Percentiles rank a stretch among this genome's conserved stretches.
These are phyloP conservation scores for Coprinopsis cinerea DNA, from an alignment of 768 basidiomycete species.

Conservation along the genomic window DNA sequence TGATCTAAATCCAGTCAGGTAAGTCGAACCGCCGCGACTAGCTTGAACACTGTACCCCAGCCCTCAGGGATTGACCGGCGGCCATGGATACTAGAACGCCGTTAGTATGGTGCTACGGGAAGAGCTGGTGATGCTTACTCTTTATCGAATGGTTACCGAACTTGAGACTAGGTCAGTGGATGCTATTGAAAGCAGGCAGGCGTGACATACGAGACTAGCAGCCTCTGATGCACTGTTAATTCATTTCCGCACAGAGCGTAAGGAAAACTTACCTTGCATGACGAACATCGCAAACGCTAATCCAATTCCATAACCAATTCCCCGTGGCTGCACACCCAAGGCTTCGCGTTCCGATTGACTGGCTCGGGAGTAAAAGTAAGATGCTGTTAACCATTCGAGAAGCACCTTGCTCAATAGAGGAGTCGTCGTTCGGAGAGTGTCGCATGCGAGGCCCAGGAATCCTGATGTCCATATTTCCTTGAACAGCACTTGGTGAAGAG, in stretches of 20 bases:
- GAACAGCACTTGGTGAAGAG: conserved; percentile 42
- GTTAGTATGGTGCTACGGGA: no score
- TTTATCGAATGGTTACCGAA: conserved; percentile 42
- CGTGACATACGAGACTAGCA: conserved; percentile 33
- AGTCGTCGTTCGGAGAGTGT: conserved; percentile 46
- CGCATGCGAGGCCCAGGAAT: conserved; percentile 19
- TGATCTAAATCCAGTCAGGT: conserved; percentile 22
- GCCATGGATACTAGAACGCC: conserved; percentile 37
- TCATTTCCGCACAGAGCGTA: background rate
- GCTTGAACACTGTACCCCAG: conserved; percentile 29
- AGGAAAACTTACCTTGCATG: conserved; percentile 47
- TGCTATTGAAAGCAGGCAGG: background rate
- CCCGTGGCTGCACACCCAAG: conserved; percentile 30
- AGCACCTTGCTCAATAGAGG: conserved; percentile 57
- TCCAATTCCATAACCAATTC: conserved; percentile 60
- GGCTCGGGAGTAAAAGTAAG: conserved; percentile 36
- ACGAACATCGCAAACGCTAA: conserved; percentile 50
- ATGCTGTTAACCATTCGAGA: conserved; percentile 50
- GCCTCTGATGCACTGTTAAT: conserved; percentile 21
- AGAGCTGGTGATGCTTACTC: conserved; percentile 27
- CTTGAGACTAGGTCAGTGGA: conserved; percentile 14
- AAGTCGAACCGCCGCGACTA: background rate
- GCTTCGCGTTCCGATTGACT: conserved; percentile 30
- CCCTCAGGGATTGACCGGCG: conserved; percentile 42
- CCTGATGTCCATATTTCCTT: conserved; percentile 43